Percentiles rank a stretch among this genome's conserved stretches.
These are phyloP conservation scores for Zopfia rhizophila DNA, from an alignment of 2,329 filamentous ascomycete genomes.

Conservation along the genomic window DNA sequence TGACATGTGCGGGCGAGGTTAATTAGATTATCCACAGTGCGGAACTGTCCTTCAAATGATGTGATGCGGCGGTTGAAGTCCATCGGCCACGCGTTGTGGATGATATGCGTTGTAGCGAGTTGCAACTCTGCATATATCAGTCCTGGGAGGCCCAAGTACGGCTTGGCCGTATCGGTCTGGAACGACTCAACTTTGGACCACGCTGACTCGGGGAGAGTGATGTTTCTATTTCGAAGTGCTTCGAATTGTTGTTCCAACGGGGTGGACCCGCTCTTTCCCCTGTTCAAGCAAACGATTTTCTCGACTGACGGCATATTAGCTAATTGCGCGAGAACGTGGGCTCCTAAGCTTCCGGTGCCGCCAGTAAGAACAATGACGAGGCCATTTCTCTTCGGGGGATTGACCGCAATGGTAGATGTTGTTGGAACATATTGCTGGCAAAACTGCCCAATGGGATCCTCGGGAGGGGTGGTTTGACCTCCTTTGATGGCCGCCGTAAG, in stretches of 20 bases:
- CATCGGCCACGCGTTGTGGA: conserved; percentile 66
- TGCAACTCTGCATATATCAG: conserved; percentile 52
- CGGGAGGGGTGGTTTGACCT: no score
- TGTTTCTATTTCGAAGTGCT: conserved; percentile 28
- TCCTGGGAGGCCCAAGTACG: conserved; percentile 59
- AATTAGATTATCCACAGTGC: conserved; percentile 61
- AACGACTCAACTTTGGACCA: conserved; percentile 57
- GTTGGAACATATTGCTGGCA: no score
- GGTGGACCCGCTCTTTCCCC: conserved; percentile 36
- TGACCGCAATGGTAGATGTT: no score
- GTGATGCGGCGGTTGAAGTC: conserved; percentile 62
- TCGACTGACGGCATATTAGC: conserved; percentile 35
- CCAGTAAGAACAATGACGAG: conserved; percentile 50
- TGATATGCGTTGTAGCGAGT: conserved; percentile 57
- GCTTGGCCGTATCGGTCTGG: conserved; percentile 59
- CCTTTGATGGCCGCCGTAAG: no score
- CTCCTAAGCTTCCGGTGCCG: conserved; percentile 49
- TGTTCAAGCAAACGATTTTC: conserved; percentile 59
- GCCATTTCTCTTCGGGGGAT: background rate
- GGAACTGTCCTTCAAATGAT: conserved; percentile 62
- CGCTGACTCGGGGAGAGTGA: conserved; percentile 5
- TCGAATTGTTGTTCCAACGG: conserved; percentile 44
- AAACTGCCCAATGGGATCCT: no score
- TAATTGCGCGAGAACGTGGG: conserved; percentile 43
- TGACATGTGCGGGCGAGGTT: conserved; percentile 51